Base-by-base conservation (phyloP, 2,329 filamentous ascomycete species). In the Aureobasidium pullulans region DNA sequence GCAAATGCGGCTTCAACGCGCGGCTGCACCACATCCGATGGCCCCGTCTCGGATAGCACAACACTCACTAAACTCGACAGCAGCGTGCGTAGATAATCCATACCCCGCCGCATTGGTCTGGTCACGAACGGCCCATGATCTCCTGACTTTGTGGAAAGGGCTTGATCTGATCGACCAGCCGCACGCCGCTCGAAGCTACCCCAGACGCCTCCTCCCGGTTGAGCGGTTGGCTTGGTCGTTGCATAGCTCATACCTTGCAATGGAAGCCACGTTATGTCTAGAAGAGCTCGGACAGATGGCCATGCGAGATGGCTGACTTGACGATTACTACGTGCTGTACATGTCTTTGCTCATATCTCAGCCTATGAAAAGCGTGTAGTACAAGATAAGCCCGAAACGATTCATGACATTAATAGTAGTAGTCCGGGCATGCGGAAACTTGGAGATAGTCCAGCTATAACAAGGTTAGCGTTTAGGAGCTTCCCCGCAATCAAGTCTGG, bases 171-270 rank as follows among this genome's bases (percentile, higher is more conserved):
- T 57, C 43, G 16, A 37, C 34, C 54, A 48, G 43, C 3, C 43
- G 15, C 13, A 36, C 16, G 52, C 52, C 52, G 34, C 54, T 57
- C 16, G n/a, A 39, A 47, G 31, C 34, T 57, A 57, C 54, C 54
- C 54, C 54, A 40, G 54, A 57, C 43, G 54, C 54, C 54, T 48
- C 34, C 42, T 40, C 40, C 34, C 54, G 54, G 32, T 34, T 57
- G 54, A 57, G 54, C 54, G 54, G 54, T 57, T 57, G 54, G 43
- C 54, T 57, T 47, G 28, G 9, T 57, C 5, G 32, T 34, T 57
- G 6, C 8, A 37, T 6, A 46, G 15, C 32, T 16, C n/a, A 34
- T 19, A 29, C 15, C 34, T 42, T 39, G 29, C 39, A 43, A 57
- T 31, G 5, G 46, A 15, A 44, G 52, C 34, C 39, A 46, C 52